Evolutionary conservation across 1,284 basidiomycete species (phyloP), one percentile per base, ranked within the genome.

Genomic region (Ustilago shanxiensis): DNA sequence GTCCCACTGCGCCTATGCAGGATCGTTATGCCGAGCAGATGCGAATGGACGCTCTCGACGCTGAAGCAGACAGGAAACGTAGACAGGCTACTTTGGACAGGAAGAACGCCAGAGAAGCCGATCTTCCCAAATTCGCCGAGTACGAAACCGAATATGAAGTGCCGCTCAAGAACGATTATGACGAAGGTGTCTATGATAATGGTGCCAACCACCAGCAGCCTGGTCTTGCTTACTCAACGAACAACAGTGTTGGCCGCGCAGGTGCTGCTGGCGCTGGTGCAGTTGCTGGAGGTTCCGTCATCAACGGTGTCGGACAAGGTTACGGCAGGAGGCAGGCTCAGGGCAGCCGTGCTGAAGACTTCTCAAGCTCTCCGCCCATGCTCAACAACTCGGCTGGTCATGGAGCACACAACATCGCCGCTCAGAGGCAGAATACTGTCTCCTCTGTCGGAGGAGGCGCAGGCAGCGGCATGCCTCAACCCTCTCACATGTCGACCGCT

Each of bases 61-160:
- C 82, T 11, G 82, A 83, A 59, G 56, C 58, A 18, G 80, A 83
- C 55, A 60, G 82, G 35, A 78, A 80, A 51, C 56, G 68, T 11
- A 72, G 80, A 37, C 82, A 81, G 51, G 68, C 58, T 2, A 72
- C 72, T 1, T 49, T 72, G 37, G 63, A 72, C n/a, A 61, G 68
- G 37, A 68, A 72, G 37, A 49, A 54, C 13, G 24, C 22, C 13
- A 61, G 44, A 20, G 53, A 51, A 16, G 57, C 53, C 20, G 79
- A 82, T 44, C 77, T 83, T n/a, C 82, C 82, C 68, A 77, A 82
- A 39, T 83, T 83, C 53, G 82, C 81, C 35, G 80, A 79, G 45
- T 83, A 82, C 59, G 80, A 80, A 57, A 79, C 77, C 47, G 81
- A 83, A 55, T 71, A 82, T 55, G 79, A 77, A 60, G 60, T 81